Evolutionary conservation across 441 rosid genomes (phyloP).

Genomic region (Mallotus japonicus): DNA sequence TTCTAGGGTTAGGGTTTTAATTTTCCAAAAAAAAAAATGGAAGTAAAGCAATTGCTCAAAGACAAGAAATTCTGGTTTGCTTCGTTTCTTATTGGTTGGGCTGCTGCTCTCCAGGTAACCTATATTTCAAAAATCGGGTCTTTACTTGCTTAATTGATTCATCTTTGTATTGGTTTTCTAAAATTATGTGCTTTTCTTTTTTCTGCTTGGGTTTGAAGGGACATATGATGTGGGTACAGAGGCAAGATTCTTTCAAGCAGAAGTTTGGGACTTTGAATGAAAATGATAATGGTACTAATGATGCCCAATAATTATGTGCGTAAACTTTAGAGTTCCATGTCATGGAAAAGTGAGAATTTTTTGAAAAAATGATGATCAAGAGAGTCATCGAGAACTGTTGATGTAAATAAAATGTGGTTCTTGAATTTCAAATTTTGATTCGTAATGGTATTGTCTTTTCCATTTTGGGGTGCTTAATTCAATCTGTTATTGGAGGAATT

Average conservation of each 20-base stretch:
- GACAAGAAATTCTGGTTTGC: constrained; percentile 86
- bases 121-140: not conserved
- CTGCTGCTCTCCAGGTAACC: constrained; percentile 79
- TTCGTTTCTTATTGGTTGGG: constrained; percentile 73
- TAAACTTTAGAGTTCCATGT: too few relatives aligned
- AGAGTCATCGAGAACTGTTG: not conserved
- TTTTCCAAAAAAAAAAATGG: constrained; percentile 34
- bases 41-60: constrained; percentile 57
- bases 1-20: constrained; percentile 27
- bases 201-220: constrained; percentile 43
- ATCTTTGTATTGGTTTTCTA: not conserved
- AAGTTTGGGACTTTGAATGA: constrained; percentile 48
- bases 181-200: not conserved
- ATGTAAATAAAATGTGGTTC: constrained; percentile 9
- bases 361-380: not conserved
- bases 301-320: constrained; percentile 14
- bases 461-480: not conserved
- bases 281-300: constrained; percentile 24
- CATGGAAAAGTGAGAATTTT: constrained; percentile 14
- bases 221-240: constrained; percentile 88
- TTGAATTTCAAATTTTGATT: constrained; percentile 4
- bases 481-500: not conserved
- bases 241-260: constrained; percentile 73
- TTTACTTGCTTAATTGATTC: not conserved
- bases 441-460: not conserved